phyloP scores from a whole-genome alignment of 2,329 filamentous ascomycete genomes.

The Emydomyces testavorans region DNA sequence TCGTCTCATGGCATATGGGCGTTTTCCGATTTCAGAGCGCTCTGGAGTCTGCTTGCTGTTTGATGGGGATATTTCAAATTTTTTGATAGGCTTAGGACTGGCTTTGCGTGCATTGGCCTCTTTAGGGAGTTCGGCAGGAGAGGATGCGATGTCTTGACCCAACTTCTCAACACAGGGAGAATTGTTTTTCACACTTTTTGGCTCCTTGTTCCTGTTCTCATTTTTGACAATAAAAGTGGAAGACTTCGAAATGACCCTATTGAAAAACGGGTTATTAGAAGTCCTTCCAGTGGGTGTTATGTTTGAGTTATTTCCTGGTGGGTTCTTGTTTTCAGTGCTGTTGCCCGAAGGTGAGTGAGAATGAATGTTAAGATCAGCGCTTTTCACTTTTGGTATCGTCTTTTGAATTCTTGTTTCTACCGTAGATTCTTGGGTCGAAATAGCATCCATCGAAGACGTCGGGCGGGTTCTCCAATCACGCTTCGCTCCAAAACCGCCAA shows the following conservation, averaged over 20 bases:
- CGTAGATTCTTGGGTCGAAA: background rate
- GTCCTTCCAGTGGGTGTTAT: background rate
- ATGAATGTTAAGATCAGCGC: constrained; percentile 10
- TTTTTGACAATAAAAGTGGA: constrained; percentile 3
- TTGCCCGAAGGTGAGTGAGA: background rate
- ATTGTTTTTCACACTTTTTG: background rate
- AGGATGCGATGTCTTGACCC: background rate
- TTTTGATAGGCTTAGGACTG: background rate
- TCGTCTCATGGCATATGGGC: background rate
- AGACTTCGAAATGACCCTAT: constrained; percentile 6
- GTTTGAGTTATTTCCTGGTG: background rate
- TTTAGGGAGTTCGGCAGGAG: background rate
- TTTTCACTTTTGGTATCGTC: constrained; percentile 10
- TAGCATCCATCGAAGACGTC: constrained; percentile 10
- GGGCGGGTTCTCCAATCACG: constrained; percentile 11
- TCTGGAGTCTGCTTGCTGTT: constrained; percentile 4
- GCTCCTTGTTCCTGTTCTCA: background rate
- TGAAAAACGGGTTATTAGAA: constrained; percentile 13
- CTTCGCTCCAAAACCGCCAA: constrained; percentile 12
- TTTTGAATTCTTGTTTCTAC: background rate
- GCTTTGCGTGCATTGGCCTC: background rate
- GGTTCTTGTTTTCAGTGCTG: background rate
- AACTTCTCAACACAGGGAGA: background rate
- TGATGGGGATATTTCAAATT: background rate
- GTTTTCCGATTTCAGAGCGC: constrained; percentile 1